Evolutionary conservation across 192 early-diverging fungal species (phyloP), one percentile per base, ranked within the genome.

Genomic region (Entomortierella beljakovae): DNA sequence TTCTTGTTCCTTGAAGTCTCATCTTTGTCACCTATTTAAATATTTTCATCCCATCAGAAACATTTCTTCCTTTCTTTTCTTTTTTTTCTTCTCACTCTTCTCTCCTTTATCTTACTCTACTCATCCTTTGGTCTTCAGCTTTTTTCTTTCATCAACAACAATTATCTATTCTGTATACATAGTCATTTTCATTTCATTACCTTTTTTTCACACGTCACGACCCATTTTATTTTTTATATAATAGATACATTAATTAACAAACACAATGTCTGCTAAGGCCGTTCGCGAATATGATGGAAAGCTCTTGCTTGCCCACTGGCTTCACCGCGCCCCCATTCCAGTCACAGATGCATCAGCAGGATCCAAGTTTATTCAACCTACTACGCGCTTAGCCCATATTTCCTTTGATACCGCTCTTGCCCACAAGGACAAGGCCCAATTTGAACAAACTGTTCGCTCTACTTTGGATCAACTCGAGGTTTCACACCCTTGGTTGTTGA

Each of bases 211-310:
- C 22, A 10, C 31, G 26, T 20, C n/a, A 26, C 42, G 52, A 6
- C 48, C 25, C 16, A 63, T 35, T 23, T 8, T 51, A 51, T 25
- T 52, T 35, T 31, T 48, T 35, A 13, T 22, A 16, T 48, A 43
- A n/a, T 32, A 33, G 15, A 22, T 60, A 40, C 20, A 60, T 43
- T 55, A 31, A 23, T 11, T 33, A 31, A 60, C 11, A 43, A 25
- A 55, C 54, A 64, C 13, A 49, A 94, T 95, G 92, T 93, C 92
- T 58, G 94, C 94, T 42, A 96, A 96, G 85, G 92, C 96, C 54
- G 93, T 98, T 77, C 93, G 94, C 80, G 96, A 99, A 88, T 99
- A 92, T 84, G 96, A 99, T 85, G 97, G 97, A 79, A 99, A 99
- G 90, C 92, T 94, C 51, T 86, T 99, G 70, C 90, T 99, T 56